Conservation (phyloP, 768 basidiomycete species). For the Tricholoma flavovirens region DNA sequence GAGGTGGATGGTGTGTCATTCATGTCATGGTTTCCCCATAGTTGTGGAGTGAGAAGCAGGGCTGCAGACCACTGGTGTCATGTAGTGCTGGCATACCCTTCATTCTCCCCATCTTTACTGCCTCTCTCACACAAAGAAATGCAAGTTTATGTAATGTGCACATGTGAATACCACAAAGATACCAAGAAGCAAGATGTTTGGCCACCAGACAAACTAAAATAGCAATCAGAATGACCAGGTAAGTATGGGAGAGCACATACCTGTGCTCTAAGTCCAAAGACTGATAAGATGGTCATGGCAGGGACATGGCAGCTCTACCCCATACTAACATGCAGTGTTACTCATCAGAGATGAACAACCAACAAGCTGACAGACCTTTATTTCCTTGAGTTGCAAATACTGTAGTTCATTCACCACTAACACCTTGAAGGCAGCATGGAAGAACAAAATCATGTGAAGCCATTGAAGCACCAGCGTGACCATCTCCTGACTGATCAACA, state of each 20-base stretch:
- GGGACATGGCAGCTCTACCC: conserved; percentile 96
- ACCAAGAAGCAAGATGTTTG: conserved; percentile 79
- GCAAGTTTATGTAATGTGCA: conserved; percentile 72
- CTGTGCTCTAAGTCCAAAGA: conserved; percentile 89
- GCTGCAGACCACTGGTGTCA: too few species aligned
- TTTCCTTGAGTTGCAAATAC: conserved; percentile 88
- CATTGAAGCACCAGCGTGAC: too few species aligned
- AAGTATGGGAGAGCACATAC: conserved; percentile 22
- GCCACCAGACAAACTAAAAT: conserved; percentile 91
- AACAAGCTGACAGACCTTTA: conserved; percentile 52
- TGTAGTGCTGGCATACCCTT: too few species aligned
- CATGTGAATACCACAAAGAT: conserved; percentile 79
- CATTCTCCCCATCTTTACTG: conserved; percentile 35
- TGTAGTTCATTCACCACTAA: conserved; percentile 96
- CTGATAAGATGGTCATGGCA: conserved; percentile 90
- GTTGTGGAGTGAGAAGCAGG: too few species aligned
- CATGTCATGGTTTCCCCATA: too few species aligned
- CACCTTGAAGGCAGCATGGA: conserved; percentile 98
- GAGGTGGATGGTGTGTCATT: too few species aligned
- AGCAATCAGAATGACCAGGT: not conserved
- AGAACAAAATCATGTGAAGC: conserved; percentile 87
- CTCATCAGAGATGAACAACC: not conserved
- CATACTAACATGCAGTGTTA: conserved; percentile 62
- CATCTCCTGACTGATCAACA: too few species aligned
- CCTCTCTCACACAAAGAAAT: conserved; percentile 86